phyloP scores from a whole-genome alignment of 768 basidiomycete species.

The Pisolithus microcarpus region DNA sequence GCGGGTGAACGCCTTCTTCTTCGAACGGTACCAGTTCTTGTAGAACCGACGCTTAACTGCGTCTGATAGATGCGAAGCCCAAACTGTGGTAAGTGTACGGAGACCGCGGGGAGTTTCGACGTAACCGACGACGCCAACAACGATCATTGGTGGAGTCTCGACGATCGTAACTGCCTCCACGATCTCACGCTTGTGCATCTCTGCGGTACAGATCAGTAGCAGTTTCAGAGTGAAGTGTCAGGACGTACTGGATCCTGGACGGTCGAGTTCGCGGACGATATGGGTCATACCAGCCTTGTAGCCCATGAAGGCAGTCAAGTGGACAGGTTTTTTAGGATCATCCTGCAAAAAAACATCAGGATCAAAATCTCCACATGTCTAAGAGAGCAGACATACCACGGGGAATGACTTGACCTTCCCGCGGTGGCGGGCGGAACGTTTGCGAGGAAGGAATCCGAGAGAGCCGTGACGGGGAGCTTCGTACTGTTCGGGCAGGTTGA shows the following conservation, averaged over 20 bases:
- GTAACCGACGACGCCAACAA: constrained; percentile 98
- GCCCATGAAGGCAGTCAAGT: constrained; percentile 96
- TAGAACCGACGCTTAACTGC: constrained; percentile 99
- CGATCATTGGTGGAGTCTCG: constrained; percentile 94
- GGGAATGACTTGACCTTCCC: constrained; percentile 99
- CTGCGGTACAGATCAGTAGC: constrained; percentile 33
- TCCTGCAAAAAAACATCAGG: constrained; percentile 49
- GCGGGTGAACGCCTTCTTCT: constrained; percentile 99
- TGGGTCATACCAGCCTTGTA: constrained; percentile 99
- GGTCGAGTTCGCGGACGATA: constrained; percentile 97
- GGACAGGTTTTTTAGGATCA: constrained; percentile 98
- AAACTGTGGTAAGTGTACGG: constrained; percentile 96
- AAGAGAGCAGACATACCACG: constrained; percentile 53
- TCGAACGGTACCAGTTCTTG: constrained; percentile 99
- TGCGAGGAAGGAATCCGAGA: constrained; percentile 93
- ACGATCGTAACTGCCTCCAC: constrained; percentile 96
- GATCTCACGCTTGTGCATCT: constrained; percentile 99
- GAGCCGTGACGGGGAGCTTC: constrained; percentile 99
- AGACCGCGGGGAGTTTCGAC: constrained; percentile 99
- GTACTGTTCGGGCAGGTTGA: constrained; percentile 48
- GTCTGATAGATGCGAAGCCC: constrained; percentile 96
- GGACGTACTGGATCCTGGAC: constrained; percentile 94
- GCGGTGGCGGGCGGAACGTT: constrained; percentile 93
- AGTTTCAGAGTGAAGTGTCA: background rate
- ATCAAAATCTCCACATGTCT: background rate